phyloP scores from a whole-genome alignment of 495 filamentous ascomycete species.

The Polyplosphaeria fusca region DNA sequence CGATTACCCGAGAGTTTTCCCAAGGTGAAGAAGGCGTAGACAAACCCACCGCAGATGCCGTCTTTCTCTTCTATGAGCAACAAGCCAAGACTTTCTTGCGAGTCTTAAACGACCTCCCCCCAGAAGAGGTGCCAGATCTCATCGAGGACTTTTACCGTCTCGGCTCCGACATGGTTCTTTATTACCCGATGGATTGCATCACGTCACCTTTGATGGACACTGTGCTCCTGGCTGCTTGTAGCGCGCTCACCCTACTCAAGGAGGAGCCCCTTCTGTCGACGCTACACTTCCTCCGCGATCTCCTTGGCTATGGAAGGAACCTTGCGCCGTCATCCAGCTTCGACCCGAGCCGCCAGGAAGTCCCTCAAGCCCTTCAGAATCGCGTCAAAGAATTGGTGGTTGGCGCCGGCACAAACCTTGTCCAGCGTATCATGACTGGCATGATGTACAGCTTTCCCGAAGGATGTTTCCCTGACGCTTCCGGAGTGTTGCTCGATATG shows the following conservation, averaged over 20 bases:
- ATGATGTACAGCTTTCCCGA: slow-evolving; percentile 99
- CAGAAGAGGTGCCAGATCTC: slow-evolving; percentile 88
- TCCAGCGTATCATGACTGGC: slow-evolving; percentile 83
- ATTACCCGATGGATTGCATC: slow-evolving; percentile 80
- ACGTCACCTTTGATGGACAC: slow-evolving; percentile 70
- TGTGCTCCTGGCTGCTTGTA: slow-evolving; percentile 82
- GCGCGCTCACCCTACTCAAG: slow-evolving; percentile 81
- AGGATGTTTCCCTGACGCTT: slow-evolving; percentile 92
- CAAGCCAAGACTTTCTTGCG: slow-evolving; percentile 84
- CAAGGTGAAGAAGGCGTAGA: slow-evolving; percentile 84
- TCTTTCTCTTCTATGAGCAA: slow-evolving; percentile 91
- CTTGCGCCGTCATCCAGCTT: slow-evolving; percentile 72
- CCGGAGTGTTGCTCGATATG: slow-evolving; percentile 80
- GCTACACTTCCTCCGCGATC: slow-evolving; percentile 88
- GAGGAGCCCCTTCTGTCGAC: slow-evolving; percentile 85
- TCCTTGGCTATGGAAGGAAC: slow-evolving; percentile 81
- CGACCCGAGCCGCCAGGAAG: slow-evolving; percentile 43
- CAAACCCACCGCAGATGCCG: slow-evolving; percentile 73
- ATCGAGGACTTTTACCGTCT: slow-evolving; percentile 99
- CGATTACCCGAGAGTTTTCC: slow-evolving; percentile 91
- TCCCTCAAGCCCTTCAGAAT: slow-evolving; percentile 42
- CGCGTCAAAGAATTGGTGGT: slow-evolving; percentile 69
- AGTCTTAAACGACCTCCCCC: slow-evolving; percentile 79
- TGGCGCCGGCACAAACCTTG: slow-evolving; percentile 70
- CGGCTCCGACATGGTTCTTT: slow-evolving; percentile 82